Evolutionary conservation across 2,329 filamentous ascomycete species (phyloP).

Genomic region (Beauveria caledonica): DNA sequence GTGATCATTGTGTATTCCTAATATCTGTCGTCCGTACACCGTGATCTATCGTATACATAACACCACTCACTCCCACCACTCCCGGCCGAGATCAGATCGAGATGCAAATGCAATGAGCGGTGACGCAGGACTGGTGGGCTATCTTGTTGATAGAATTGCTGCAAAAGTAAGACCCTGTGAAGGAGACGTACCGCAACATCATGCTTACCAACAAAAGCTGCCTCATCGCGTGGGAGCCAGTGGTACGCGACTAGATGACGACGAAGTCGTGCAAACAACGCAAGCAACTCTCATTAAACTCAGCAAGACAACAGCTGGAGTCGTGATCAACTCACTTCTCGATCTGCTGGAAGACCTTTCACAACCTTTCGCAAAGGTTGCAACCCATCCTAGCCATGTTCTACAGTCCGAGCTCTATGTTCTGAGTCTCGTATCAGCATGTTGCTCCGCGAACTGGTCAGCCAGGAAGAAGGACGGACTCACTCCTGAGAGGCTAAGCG

Average conservation of each 20-base stretch:
- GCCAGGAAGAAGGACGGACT: constrained; percentile 17
- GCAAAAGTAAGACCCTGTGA: constrained; percentile 42
- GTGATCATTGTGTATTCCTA: too few relatives aligned
- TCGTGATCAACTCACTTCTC: constrained; percentile 50
- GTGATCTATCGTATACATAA: neutral
- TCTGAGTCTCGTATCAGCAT: constrained; percentile 56
- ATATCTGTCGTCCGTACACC: neutral
- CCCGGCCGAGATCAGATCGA: neutral
- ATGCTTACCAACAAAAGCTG: constrained; percentile 33
- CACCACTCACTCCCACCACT: too few relatives aligned
- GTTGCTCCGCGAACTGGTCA: constrained; percentile 54
- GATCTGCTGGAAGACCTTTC: constrained; percentile 50
- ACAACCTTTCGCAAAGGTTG: constrained; percentile 42
- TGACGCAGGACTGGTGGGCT: constrained; percentile 48
- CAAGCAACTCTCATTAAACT: constrained; percentile 54
- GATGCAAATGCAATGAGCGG: constrained; percentile 36
- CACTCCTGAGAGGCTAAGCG: constrained; percentile 30
- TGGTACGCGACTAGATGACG: constrained; percentile 47
- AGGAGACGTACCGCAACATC: too few relatives aligned
- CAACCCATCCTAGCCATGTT: constrained; percentile 49
- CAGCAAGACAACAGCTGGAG: constrained; percentile 43
- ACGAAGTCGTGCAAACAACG: constrained; percentile 53
- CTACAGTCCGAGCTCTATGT: constrained; percentile 57
- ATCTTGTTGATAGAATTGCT: constrained; percentile 50
- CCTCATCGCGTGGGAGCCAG: constrained; percentile 55